Conservation (phyloP, 306 rosid species). For the Mimosa pudica region DNA sequence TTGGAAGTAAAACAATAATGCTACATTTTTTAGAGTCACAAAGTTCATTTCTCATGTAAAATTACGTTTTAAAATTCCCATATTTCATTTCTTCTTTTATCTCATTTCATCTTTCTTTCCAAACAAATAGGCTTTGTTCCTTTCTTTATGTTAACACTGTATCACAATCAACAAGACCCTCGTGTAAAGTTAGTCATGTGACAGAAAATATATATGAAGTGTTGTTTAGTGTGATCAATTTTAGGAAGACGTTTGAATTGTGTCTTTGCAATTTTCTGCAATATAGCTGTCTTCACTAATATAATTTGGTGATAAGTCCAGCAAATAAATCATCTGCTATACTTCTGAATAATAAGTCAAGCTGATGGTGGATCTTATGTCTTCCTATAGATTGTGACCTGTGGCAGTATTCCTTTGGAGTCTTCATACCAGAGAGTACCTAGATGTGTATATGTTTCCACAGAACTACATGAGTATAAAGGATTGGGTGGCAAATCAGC, state of each 20-base stretch:
- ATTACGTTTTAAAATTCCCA: not conserved
- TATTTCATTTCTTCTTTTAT: not conserved
- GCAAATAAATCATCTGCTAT: not conserved
- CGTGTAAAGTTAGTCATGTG: conserved; percentile 15
- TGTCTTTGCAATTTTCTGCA: conserved; percentile 20
- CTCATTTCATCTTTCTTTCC: not conserved
- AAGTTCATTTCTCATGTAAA: not conserved
- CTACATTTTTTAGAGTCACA: not conserved
- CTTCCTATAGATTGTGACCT: conserved; percentile 85
- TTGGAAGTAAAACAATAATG: not conserved
- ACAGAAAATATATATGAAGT: not conserved
- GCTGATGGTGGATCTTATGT: conserved; percentile 12
- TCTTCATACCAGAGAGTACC: conserved; percentile 85
- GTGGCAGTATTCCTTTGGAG: conserved; percentile 98
- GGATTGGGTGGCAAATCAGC: conserved; percentile 87
- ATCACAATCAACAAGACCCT: not conserved
- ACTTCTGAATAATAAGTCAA: conserved; percentile 1
- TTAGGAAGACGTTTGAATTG: conserved; percentile 16
- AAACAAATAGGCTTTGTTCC: conserved; percentile 1
- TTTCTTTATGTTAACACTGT: not conserved
- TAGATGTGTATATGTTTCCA: conserved; percentile 85
- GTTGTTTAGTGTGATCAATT: not conserved
- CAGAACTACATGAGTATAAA: conserved; percentile 80
- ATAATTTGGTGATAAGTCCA: not conserved
- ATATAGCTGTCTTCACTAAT: not conserved